phyloP scores from a whole-genome alignment of 1,139 yeast genomes.

The Geotrichum carabidarum region DNA sequence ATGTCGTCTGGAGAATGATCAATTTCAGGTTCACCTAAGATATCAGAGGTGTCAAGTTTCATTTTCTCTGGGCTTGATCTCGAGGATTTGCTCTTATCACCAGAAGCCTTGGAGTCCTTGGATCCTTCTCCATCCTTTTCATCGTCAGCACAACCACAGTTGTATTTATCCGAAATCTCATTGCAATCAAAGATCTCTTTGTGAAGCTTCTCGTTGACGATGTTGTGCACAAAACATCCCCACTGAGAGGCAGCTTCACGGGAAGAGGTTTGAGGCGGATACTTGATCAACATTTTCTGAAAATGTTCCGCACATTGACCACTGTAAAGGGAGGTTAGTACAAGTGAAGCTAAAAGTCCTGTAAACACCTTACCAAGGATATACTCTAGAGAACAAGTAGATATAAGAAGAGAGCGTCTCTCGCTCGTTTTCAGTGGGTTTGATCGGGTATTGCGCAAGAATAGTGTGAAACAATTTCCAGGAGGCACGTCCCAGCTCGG shows the following conservation, averaged over 20 bases:
- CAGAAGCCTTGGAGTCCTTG: neutral
- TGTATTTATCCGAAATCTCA: constrained; percentile 78
- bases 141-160: constrained; percentile 90
- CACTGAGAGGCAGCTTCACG: constrained; percentile 83
- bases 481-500: constrained; percentile 79
- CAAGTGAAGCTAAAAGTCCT: neutral
- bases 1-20: constrained; percentile 15
- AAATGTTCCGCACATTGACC: constrained; percentile 93
- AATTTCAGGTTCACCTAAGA: constrained; percentile 11
- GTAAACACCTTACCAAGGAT: constrained; percentile 32
- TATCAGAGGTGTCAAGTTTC: constrained; percentile 1
- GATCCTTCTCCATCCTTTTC: constrained; percentile 38
- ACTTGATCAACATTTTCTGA: constrained; percentile 56
- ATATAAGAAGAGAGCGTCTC: constrained; percentile 52
- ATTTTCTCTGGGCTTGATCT: neutral
- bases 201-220: constrained; percentile 66
- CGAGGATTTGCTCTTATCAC: neutral
- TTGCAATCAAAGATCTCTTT: constrained; percentile 80
- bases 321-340: constrained; percentile 6
- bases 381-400: constrained; percentile 39
- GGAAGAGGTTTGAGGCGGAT: constrained; percentile 79
- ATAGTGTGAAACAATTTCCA: constrained; percentile 91
- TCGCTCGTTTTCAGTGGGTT: constrained; percentile 61
- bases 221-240: constrained; percentile 95
- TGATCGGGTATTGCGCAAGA: constrained; percentile 83